phyloP scores from a whole-genome alignment of 768 basidiomycete species.

The Naganishia vishniacii region DNA sequence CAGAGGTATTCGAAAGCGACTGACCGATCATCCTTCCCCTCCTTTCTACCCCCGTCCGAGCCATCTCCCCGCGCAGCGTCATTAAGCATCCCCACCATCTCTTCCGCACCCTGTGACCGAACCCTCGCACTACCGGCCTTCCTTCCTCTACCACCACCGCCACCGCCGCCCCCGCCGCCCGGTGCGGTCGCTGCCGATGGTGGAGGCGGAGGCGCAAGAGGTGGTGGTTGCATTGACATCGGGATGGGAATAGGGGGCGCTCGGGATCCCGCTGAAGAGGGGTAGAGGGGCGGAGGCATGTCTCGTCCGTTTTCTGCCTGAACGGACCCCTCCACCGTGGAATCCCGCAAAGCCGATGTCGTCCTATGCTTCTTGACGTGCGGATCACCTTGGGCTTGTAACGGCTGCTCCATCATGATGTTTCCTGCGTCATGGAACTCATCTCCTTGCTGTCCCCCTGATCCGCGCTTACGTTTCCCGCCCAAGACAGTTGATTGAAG shows the following conservation, averaged over 20 bases:
- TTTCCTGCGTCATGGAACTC: not conserved
- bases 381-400: not conserved
- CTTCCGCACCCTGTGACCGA: not conserved
- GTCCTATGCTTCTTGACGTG: not conserved
- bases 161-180: no score
- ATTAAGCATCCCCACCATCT: not conserved
- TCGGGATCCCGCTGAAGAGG: no score
- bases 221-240: no score
- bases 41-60: constrained; percentile 1
- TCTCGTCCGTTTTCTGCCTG: no score
- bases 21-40: constrained; percentile 15
- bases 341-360: no score
- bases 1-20: no score
- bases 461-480: constrained; percentile 1
- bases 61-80: not conserved
- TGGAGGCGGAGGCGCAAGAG: not conserved
- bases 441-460: no score
- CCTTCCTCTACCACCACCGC: no score
- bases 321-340: no score
- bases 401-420: not conserved
- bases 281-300: no score
- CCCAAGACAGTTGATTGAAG: not conserved
- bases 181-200: no score
- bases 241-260: no score
- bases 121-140: not conserved